Conservation (phyloP, 2,329 filamentous ascomycete species). For the Teratosphaeria destructans region DNA sequence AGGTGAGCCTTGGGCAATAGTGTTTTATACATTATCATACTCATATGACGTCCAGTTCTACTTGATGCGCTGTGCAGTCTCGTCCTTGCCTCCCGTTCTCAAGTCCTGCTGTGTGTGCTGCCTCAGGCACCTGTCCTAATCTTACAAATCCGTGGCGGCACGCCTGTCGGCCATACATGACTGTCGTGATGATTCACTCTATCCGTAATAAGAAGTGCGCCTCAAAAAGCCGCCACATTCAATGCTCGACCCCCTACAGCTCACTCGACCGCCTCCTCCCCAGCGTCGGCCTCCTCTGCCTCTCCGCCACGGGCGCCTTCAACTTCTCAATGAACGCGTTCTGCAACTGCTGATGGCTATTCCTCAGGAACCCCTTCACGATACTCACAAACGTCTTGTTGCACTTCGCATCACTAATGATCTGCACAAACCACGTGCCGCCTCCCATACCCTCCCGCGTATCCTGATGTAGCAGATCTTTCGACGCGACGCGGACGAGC, state of each 20-base stretch:
- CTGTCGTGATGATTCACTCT: background rate
- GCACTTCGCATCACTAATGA: conserved; percentile 23
- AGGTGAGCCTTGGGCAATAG: background rate
- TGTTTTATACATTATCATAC: background rate
- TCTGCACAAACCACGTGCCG: conserved; percentile 23
- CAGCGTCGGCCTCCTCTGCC: conserved; percentile 11
- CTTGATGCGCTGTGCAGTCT: background rate
- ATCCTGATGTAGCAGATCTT: conserved; percentile 16
- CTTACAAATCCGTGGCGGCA: background rate
- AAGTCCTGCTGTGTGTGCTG: background rate
- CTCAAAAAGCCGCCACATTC: background rate
- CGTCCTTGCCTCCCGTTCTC: background rate
- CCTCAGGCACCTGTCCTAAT: background rate
- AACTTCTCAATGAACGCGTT: conserved; percentile 21
- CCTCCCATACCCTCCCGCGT: conserved; percentile 1
- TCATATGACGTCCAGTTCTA: background rate
- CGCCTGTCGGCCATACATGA: background rate
- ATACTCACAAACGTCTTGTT: conserved; percentile 22
- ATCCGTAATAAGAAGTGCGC: background rate
- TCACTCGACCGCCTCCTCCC: conserved; percentile 10
- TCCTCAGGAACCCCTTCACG: conserved; percentile 25
- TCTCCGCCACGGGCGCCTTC: conserved; percentile 6
- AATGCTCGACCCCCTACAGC: background rate
- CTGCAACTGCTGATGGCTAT: conserved; percentile 21
- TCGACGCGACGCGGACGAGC: conserved; percentile 9